Evolutionary conservation across 2,329 filamentous ascomycete species (phyloP).

Genomic region (Coniochaeta sp.): DNA sequence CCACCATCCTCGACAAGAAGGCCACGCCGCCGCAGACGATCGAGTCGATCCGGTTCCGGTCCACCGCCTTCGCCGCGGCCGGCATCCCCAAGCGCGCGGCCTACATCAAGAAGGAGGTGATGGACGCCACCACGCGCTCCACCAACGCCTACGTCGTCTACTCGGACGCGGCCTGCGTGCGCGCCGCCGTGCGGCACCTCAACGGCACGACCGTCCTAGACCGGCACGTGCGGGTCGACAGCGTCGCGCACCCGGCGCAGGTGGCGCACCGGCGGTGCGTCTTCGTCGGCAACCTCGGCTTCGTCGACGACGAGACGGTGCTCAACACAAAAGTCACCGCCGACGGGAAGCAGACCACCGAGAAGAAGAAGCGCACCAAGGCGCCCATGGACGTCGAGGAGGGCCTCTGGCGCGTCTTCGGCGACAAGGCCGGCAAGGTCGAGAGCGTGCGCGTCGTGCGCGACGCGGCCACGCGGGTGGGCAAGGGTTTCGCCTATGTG

Average conservation of each 20-base stretch:
- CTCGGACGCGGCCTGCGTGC: slow-evolving; percentile 65
- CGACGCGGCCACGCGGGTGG: slow-evolving; percentile 82
- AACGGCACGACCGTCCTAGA: slow-evolving; percentile 82
- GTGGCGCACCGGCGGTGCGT: slow-evolving; percentile 85
- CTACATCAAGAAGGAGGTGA: slow-evolving; percentile 82
- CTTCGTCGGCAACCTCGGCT: slow-evolving; percentile 93
- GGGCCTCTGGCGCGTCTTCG: slow-evolving; percentile 79
- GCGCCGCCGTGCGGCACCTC: slow-evolving; percentile 66
- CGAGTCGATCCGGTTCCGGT: slow-evolving; percentile 90
- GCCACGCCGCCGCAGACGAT: slow-evolving; percentile 59
- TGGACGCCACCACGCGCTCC: slow-evolving; percentile 85
- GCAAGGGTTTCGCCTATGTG: slow-evolving; percentile 96
- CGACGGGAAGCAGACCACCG: slow-evolving; percentile 55
- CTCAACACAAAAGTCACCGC: slow-evolving; percentile 58
- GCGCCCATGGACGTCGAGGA: slow-evolving; percentile 83
- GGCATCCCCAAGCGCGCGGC: slow-evolving; percentile 88
- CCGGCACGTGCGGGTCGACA: slow-evolving; percentile 85
- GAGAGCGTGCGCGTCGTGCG: slow-evolving; percentile 91
- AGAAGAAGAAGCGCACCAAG: slow-evolving; percentile 60
- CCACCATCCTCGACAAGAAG: slow-evolving; percentile 59
- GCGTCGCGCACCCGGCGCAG: slow-evolving; percentile 76
- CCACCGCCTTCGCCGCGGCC: slow-evolving; percentile 72
- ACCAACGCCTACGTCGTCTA: slow-evolving; percentile 95
- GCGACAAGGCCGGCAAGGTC: slow-evolving; percentile 66
- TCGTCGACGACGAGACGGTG: slow-evolving; percentile 84